Evolutionary conservation across 2,329 filamentous ascomycete species (phyloP), one percentile per base, ranked within the genome.

Genomic region (Alternaria brassicicola): DNA sequence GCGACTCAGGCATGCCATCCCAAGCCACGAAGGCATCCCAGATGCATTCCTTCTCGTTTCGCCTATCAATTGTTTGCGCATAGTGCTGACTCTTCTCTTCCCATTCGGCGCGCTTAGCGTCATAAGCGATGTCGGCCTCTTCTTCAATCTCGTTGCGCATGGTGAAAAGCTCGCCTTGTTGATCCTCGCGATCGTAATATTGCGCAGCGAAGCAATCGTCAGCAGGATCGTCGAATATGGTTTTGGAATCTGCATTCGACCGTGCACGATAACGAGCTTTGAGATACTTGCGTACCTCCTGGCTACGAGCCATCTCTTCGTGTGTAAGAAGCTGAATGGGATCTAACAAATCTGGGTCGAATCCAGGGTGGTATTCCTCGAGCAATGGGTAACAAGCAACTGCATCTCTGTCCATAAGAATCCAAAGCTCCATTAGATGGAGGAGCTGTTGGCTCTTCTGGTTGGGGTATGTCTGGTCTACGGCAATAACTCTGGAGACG

Each of bases 371-470:
- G 51, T 83, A 88, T 0, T 84, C 73, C 0, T 47, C 28, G 0
- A 91, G 72, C 0, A 89, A 68, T 0, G 82, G 81, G 45, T 78
- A 85, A 0, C 61, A 59, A 0, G 42, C 10, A 0, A 78, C 72
- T 0, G 83, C 82, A n/a, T 68, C 71, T 10, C 75, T 65, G 60
- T 91, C 88, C 69, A 89, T 80, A 1, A 70, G 65, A 3, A 83
- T 69, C 88, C 87, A 91, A 0, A 88, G 62, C 48, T 86, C 82
- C 67, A 89, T 81, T 0, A 86, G 41, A 7, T 76, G 80, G 1
- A 90, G 77, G 0, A 89, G 71, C 64, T 84, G 80, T 0, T 73
- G 56, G 26, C 86, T 87, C 62, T 80, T 82, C 23, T 83, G 79
- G 4, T 65, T 62, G 57, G 79, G 64, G 59, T 85, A 86, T 0